Base-by-base conservation (phyloP, 257 asterid genomes). In the Scutellaria minor region DNA sequence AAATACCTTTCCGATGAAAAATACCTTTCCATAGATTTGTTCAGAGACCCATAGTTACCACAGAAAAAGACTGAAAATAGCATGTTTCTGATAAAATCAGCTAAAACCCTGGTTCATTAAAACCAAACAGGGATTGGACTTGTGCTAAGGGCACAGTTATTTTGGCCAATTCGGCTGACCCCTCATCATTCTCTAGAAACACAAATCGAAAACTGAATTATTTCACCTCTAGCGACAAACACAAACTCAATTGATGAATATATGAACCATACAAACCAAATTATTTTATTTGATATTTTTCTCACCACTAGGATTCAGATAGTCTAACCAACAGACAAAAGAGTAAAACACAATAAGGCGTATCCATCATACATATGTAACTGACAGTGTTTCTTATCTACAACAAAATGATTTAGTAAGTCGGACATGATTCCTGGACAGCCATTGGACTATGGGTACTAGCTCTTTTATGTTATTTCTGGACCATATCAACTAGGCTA, bases 401-500 rank as follows among this genome's bases (percentile, higher is more conserved):
- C 70, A 18, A 6, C 7, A 41, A 37, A 13, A 56, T 45, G 54
- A 41, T 57, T 27, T 24, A 59, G 45, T 37, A 55, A 60, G 53
- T 41, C 40, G 12, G 52, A 20, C 70, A 71, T 8, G 13, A 37
- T 39, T 57, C 68, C 4, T 56, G 42, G 20, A 44, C 10, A 74
- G 61, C 51, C 65, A 50, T 51, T 60, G 10, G 41, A 71, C 40
- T 54, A 53, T 6, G 14, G 11, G 13, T 42, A 35, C 27, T 18
- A 55, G 46, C 41, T 46, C 56, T 13, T 47, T 20, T 37, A 55
- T 47, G 48, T 27, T 14, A 44, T 64, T 62, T 56, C 42, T 52
- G 66, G 53, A 63, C 53, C 63, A 70, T 60, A 37, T 44, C 56
- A 44, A 40, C 51, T 31, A 69, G 55, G 65, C 42, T 44, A 55